A percentile compares a stretch with the other conserved stretches of the same genome.
Evolutionary conservation across 495 filamentous ascomycete genomes (phyloP).

Genomic region (Echria macrotheca): DNA sequence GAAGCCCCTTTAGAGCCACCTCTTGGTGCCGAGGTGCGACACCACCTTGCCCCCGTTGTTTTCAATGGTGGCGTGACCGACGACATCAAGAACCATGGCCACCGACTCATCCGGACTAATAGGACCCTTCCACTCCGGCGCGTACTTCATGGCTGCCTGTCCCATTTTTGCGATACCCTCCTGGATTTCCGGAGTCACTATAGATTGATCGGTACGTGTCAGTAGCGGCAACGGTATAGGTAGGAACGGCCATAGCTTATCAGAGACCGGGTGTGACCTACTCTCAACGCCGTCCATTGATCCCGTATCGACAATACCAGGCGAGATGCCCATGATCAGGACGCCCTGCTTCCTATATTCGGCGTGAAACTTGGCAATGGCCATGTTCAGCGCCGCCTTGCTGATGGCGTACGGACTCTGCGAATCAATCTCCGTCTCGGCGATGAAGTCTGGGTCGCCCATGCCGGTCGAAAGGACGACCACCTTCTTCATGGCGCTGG

Average conservation of each 20-base stretch:
- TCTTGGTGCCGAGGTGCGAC: constrained; percentile 33
- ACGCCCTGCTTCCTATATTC: constrained; percentile 48
- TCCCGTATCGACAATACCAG: constrained; percentile 42
- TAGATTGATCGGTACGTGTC: too few relatives aligned
- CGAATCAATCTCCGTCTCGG: constrained; percentile 21
- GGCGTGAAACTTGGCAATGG: constrained; percentile 43
- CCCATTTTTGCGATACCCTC: constrained; percentile 23
- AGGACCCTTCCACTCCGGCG: constrained; percentile 47
- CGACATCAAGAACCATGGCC: constrained; percentile 27
- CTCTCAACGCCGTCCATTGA: neutral
- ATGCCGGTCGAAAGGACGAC: constrained; percentile 45
- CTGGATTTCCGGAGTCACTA: constrained; percentile 37
- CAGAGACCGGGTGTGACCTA: neutral
- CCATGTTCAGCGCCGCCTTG: constrained; percentile 43
- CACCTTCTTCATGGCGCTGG: constrained; percentile 50
- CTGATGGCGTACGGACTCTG: constrained; percentile 28
- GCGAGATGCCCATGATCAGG: constrained; percentile 45
- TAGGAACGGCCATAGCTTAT: neutral
- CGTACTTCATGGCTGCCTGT: constrained; percentile 35
- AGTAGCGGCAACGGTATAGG: constrained; percentile 9
- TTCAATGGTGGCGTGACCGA: constrained; percentile 43
- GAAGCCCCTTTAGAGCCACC: constrained; percentile 7
- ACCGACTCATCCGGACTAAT: constrained; percentile 41
- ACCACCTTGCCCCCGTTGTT: constrained; percentile 46
- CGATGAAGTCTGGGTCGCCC: constrained; percentile 34